Base-by-base conservation (phyloP, 768 basidiomycete genomes). In the Naganishia randhawae region DNA sequence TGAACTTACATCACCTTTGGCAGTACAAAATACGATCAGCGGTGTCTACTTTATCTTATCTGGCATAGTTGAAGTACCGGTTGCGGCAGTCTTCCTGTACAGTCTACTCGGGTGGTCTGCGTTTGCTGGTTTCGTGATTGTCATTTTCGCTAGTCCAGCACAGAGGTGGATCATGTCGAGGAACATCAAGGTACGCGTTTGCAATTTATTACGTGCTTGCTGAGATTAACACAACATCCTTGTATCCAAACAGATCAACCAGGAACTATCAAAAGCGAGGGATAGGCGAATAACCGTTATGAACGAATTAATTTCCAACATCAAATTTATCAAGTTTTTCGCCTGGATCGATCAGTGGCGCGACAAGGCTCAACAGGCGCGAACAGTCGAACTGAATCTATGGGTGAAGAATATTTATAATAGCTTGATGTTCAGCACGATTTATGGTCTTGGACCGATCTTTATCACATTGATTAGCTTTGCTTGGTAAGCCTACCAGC, bases 271-370 rank as follows among this genome's bases (percentile, higher is more conserved):
- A 9, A 65, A 63, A 29, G 87, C 89, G 0, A 80, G 87, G 19
- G 91, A 93, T 74, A 87, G 86, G 80, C 83, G 90, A 14, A 90
- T 91, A 85, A 85, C 83, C 1, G 86, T 90, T 6, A 77, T 91
- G 71, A 90, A 86, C 69, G 90, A 93, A 76, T 80, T 92, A 25
- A 87, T 92, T 69, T 84, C 70, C 11, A 75, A 75, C 16, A 75
- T 78, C 53, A 73, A 75, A 39, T 69, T 42, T 35, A 67, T 70
- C 69, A 70, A 70, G 27, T 55, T 70, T 31, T 66, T 66, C 32
- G 69, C 54, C 19, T 66, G 65, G 69, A 67, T 55, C 19, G 54
- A 50, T 31, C 45, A 66, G 29, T 70, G 63, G 57, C 63, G 57
- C 17, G 25, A 48, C 35, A 66, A 63, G 61, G 69, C 52, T 27